Evolutionary conservation across 768 basidiomycete genomes (phyloP).

Genomic region (Suillus cothurnatus): DNA sequence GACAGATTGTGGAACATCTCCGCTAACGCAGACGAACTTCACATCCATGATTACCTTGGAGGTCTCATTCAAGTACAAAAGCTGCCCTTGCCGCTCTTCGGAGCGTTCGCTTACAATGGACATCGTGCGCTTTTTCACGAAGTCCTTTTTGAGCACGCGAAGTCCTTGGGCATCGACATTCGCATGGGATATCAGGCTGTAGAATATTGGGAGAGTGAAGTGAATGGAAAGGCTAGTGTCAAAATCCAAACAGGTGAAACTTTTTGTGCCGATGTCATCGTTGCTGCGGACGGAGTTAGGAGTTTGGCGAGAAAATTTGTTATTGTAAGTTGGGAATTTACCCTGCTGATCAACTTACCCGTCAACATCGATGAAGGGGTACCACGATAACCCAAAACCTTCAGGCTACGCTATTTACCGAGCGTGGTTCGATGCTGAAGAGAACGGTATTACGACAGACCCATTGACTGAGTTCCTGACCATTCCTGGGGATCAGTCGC

Average conservation of each 20-base stretch:
- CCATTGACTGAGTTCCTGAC: constrained; percentile 20
- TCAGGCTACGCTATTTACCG: constrained; percentile 30
- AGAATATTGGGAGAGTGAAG: constrained; percentile 21
- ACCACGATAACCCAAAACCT: constrained; percentile 24
- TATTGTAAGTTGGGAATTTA: constrained; percentile 19
- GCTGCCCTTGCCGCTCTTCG: constrained; percentile 16
- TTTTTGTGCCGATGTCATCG: constrained; percentile 23
- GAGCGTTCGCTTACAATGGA: constrained; percentile 27
- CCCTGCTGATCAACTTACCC: neutral
- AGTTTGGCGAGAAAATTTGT: constrained; percentile 17
- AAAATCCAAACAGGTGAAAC: constrained; percentile 16
- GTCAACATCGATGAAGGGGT: constrained; percentile 14
- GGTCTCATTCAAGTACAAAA: constrained; percentile 22
- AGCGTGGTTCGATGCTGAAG: constrained; percentile 25
- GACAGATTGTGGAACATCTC: constrained; percentile 25
- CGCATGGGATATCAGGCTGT: constrained; percentile 20
- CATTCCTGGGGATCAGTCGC: constrained; percentile 16
- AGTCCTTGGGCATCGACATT: constrained; percentile 21
- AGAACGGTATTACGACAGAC: constrained; percentile 21
- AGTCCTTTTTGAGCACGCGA: constrained; percentile 22
- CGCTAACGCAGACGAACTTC: constrained; percentile 15
- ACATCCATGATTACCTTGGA: constrained; percentile 24
- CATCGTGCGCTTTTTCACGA: constrained; percentile 29
- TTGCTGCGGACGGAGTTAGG: constrained; percentile 30
- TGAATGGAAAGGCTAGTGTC: constrained; percentile 15